phyloP scores from a whole-genome alignment of 305 asterid species.

The Striga hermonthica region DNA sequence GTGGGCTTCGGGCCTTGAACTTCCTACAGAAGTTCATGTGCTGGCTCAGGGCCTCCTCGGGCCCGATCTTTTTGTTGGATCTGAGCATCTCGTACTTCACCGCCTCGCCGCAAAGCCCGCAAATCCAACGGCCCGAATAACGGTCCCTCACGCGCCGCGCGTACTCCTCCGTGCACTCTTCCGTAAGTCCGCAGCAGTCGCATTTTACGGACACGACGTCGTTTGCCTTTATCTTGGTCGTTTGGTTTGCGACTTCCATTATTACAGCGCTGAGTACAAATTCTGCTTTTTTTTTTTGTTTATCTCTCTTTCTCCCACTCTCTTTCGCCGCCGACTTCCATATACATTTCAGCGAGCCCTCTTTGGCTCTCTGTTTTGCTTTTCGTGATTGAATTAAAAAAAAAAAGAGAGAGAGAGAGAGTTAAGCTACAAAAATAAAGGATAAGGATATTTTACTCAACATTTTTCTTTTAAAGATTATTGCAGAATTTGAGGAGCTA shows the following conservation, averaged over 20 bases:
- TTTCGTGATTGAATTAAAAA: no score
- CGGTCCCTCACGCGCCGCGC: slow-evolving; percentile 48
- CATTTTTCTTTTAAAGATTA: no score
- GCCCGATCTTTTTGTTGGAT: slow-evolving; percentile 43
- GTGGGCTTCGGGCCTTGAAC: slow-evolving; percentile 53
- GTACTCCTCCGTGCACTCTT: slow-evolving; percentile 74
- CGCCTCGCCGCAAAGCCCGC: slow-evolving; percentile 82
- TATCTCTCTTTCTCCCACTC: no score
- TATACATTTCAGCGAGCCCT: no score
- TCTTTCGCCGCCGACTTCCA: no score
- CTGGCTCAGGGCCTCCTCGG: slow-evolving; percentile 60
- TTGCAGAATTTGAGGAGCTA: no score
- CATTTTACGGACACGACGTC: slow-evolving; percentile 49
- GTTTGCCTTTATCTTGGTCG: background rate
- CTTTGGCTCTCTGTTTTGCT: no score
- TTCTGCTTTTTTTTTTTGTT: no score
- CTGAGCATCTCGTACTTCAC: slow-evolving; percentile 64
- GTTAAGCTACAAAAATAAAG: no score
- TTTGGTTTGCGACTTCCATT: slow-evolving; percentile 7
- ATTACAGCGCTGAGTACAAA: no score
- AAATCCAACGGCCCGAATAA: slow-evolving; percentile 70
- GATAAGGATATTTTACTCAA: no score
- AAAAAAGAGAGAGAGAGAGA: no score
- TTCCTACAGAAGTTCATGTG: slow-evolving; percentile 67
- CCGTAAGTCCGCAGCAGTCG: slow-evolving; percentile 76